phyloP scores from a whole-genome alignment of 495 filamentous ascomycete species.

The Aspergillus nanangensis region DNA sequence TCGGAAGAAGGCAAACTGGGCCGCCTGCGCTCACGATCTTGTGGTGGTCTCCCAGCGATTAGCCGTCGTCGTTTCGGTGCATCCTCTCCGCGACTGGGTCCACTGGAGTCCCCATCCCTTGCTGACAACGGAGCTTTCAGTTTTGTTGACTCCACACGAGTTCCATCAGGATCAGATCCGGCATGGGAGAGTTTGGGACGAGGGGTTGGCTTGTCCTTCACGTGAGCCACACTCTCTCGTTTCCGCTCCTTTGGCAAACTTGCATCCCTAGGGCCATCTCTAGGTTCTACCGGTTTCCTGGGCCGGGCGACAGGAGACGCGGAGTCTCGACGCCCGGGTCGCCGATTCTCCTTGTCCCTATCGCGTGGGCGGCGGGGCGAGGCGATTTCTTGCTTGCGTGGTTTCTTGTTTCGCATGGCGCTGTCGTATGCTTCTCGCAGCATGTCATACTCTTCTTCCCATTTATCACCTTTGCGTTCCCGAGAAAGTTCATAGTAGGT shows the following conservation, averaged over 20 bases:
- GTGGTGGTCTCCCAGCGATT: conserved; percentile 40
- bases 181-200: conserved; percentile 21
- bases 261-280: conserved; percentile 26
- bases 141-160: conserved; percentile 19
- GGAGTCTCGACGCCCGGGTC: conserved; percentile 42
- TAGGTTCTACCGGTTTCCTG: conserved; percentile 31
- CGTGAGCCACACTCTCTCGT: conserved; percentile 20
- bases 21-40: conserved; percentile 31
- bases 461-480: conserved; percentile 75
- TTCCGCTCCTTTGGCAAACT: conserved; percentile 27
- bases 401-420: conserved; percentile 40
- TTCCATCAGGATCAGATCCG: conserved; percentile 26
- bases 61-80: conserved; percentile 34
- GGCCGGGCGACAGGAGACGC: conserved; percentile 45
- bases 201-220: conserved; percentile 25
- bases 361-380: conserved; percentile 58
- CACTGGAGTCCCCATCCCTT: conserved; percentile 32
- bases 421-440: conserved; percentile 76
- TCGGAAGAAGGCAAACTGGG: conserved; percentile 40
- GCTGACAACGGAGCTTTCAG: conserved; percentile 19
- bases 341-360: conserved; percentile 49
- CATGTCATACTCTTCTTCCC: conserved; percentile 84
- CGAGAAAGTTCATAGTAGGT: conserved; percentile 83
- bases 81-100: conserved; percentile 30
- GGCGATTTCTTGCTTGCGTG: conserved; percentile 32